Percentiles rank a stretch among this genome's conserved stretches.
Evolutionary conservation across 1,284 basidiomycete genomes (phyloP).

Genomic region (Bondarzewia mesenterica): DNA sequence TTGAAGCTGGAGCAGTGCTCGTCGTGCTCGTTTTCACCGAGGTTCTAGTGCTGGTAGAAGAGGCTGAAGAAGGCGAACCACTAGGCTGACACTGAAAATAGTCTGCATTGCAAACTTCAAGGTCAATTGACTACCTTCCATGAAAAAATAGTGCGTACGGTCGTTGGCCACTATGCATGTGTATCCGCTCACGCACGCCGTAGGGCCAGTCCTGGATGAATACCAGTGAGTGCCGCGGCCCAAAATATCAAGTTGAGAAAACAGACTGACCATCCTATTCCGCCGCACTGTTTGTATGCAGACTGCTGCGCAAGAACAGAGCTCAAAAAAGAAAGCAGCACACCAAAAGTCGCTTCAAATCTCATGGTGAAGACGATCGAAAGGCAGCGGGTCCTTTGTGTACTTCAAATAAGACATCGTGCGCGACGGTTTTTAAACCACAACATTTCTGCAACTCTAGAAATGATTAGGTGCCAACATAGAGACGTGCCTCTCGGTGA

Average conservation of each 20-base stretch:
- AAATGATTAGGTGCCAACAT: no score
- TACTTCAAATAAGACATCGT: no score
- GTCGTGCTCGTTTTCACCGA: constrained; percentile 16
- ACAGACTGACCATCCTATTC: constrained; percentile 36
- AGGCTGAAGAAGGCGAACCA: constrained; percentile 1
- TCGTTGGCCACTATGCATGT: constrained; percentile 33
- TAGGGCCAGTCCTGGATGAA: constrained; percentile 31
- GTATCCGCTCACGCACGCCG: constrained; percentile 33
- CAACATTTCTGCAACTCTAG: no score
- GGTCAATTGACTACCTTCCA: no score
- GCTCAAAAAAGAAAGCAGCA: constrained; percentile 9
- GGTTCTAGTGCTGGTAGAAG: constrained; percentile 18
- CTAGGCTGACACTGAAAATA: not conserved
- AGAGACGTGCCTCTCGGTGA: not conserved
- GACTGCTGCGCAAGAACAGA: constrained; percentile 16
- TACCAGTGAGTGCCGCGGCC: not conserved
- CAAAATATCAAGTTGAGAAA: not conserved
- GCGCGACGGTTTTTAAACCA: no score
- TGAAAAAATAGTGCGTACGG: constrained; percentile 23
- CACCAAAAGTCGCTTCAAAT: constrained; percentile 6
- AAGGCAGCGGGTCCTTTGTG: not conserved
- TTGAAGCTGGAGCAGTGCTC: constrained; percentile 47
- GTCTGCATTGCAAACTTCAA: not conserved
- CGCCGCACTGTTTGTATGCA: constrained; percentile 38
- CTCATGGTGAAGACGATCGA: constrained; percentile 12